phyloP scores from a whole-genome alignment of 306 rosid species.

The Neltuma alba region DNA sequence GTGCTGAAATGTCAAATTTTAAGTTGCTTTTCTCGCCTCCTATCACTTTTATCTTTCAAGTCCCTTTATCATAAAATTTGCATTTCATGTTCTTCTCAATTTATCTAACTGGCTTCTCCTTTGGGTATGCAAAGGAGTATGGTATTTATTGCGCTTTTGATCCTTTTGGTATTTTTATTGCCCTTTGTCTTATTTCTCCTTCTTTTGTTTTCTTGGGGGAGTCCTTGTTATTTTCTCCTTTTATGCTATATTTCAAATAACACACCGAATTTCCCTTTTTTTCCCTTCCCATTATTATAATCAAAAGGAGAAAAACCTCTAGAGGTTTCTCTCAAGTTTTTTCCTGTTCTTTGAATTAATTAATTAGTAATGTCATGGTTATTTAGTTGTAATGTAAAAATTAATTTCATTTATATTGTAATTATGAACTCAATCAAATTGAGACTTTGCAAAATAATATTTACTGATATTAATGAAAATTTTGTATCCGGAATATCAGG shows the following conservation, averaged over 20 bases:
- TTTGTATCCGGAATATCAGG: constrained; percentile 34
- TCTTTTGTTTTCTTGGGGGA: neutral
- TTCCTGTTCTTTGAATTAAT: constrained; percentile 2
- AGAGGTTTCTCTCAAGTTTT: neutral
- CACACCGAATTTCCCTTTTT: neutral
- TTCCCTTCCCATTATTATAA: neutral
- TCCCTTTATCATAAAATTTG: neutral
- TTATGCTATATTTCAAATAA: neutral
- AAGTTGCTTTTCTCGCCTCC: constrained; percentile 3
- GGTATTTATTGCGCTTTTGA: neutral
- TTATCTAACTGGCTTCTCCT: neutral
- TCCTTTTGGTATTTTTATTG: neutral
- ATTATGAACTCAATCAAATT: neutral
- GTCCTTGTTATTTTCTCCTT: neutral
- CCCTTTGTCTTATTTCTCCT: neutral
- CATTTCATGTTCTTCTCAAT: neutral
- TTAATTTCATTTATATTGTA: constrained; percentile 19
- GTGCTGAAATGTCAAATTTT: constrained; percentile 17
- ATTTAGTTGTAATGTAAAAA: neutral
- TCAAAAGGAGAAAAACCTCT: constrained; percentile 6
- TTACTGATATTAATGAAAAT: constrained; percentile 23
- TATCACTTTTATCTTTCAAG: constrained; percentile 16
- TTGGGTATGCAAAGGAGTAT: neutral
- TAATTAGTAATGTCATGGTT: constrained; percentile 10
- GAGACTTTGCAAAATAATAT: neutral